Percentiles rank a stretch among this genome's conserved stretches.
Conservation (phyloP, 1,284 basidiomycete species). For the Neolentinus lepideus region DNA sequence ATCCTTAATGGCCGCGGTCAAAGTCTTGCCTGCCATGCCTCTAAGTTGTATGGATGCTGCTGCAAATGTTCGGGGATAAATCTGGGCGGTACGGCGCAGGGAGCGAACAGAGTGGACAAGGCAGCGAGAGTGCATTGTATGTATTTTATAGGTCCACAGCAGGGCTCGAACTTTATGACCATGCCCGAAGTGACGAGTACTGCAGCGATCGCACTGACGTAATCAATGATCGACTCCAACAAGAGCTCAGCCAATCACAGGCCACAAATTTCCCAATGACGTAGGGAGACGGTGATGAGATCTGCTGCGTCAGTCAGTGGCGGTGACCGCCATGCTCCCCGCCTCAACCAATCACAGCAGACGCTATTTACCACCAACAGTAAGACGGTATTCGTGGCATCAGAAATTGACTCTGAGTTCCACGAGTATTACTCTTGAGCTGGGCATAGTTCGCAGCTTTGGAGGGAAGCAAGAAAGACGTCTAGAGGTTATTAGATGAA, state of each 20-base stretch:
- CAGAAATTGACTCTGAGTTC: too few relatives aligned
- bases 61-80: background rate
- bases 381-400: too few relatives aligned
- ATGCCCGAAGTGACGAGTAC: too few relatives aligned
- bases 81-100: background rate
- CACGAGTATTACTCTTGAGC: too few relatives aligned
- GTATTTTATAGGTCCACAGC: too few relatives aligned
- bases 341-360: too few relatives aligned
- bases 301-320: background rate
- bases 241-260: background rate
- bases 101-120: background rate
- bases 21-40: conserved; percentile 21
- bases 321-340: background rate
- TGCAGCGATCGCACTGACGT: background rate
- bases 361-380: too few relatives aligned
- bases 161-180: too few relatives aligned
- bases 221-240: background rate
- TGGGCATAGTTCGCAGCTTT: too few relatives aligned
- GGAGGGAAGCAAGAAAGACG: too few relatives aligned
- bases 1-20: conserved; percentile 35
- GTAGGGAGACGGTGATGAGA: background rate
- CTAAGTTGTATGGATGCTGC: background rate
- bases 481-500: too few relatives aligned
- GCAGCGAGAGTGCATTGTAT: background rate
- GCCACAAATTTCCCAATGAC: background rate